Base-by-base conservation (phyloP, 306 rosid species). In the Sechiopsis laciniata region DNA sequence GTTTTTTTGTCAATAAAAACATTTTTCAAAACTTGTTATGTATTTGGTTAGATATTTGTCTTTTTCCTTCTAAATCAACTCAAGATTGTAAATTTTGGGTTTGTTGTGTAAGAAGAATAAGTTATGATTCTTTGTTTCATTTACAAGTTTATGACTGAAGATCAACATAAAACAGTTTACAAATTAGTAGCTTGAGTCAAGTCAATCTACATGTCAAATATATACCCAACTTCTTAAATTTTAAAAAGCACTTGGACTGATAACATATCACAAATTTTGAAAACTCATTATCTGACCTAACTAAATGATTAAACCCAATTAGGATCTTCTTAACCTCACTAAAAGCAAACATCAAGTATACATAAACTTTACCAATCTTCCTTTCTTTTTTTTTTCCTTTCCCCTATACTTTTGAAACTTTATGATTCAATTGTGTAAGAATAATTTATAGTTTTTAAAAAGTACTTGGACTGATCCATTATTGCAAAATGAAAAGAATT, bases 381-480 rank as follows among this genome's bases (percentile, higher is more conserved):
- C 12, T 26, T 64, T 3, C 6, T 10, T 60, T 56, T 26, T 64
- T 3, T 11, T 10, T 60, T 56, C 29, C 2, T 26, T 26, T 10
- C 7, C 10, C 22, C 7, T 26, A 16, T 63, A 16, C 14, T 37
- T n/a, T 63, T 37, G 5, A 63, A 63, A 4, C 70, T 63, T 62
- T 32, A 35, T 8, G 51, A 63, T 8, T 37, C 24, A n/a, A 8
- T n/a, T 3, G 17, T 11, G 50, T 63, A 4, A 26, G 29, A 26
- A 26, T 26, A 26, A 26, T 26, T 26, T 26, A 26, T 26, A 26
- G 2, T n/a, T 3, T 63, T 35, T 7, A 62, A 5, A 32, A n/a
- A 5, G 71, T 40, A 42, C 54, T 65, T 65, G 32, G 53, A 65
- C 32, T 42, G n/a, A 65, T 65, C 29, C 71, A 40, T 65, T 42